Conservation (phyloP, 306 rosid species). For the Castanospermum australe region DNA sequence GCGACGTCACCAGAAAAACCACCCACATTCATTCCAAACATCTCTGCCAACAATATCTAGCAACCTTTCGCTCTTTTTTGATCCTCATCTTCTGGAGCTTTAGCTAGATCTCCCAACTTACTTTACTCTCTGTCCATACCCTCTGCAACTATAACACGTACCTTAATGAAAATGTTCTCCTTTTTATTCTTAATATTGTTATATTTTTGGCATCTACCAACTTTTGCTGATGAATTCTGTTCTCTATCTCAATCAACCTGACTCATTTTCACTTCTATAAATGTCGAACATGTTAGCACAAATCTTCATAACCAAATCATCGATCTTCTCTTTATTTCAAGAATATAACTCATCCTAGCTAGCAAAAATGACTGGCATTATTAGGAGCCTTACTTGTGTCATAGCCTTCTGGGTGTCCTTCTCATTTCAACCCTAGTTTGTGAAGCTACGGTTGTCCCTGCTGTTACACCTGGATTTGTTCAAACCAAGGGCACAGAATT, state of each 20-base stretch:
- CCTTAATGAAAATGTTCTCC: constrained; percentile 4
- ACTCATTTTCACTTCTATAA: constrained; percentile 9
- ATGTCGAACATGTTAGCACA: not conserved
- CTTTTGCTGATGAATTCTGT: not conserved
- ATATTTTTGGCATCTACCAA: constrained; percentile 13
- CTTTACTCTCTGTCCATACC: constrained; percentile 11
- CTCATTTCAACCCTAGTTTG: constrained; percentile 7
- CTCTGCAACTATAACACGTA: constrained; percentile 24
- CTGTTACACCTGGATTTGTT: constrained; percentile 30
- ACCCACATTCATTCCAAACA: not conserved
- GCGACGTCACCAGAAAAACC: not conserved
- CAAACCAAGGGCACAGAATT: constrained; percentile 36
- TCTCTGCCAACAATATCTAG: not conserved
- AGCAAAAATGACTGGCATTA: constrained; percentile 5
- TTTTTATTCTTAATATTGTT: not conserved
- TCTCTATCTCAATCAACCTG: not conserved
- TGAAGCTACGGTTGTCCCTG: constrained; percentile 7
- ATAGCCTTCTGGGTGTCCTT: not conserved
- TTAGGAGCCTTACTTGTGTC: not conserved
- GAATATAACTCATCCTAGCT: not conserved
- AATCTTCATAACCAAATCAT: not conserved
- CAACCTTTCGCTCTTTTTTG: constrained; percentile 1
- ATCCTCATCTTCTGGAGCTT: not conserved
- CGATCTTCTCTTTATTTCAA: not conserved
- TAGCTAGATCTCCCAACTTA: constrained; percentile 1